Conservation (phyloP, 1,139 yeast species). For the Nadsonia commutata region DNA sequence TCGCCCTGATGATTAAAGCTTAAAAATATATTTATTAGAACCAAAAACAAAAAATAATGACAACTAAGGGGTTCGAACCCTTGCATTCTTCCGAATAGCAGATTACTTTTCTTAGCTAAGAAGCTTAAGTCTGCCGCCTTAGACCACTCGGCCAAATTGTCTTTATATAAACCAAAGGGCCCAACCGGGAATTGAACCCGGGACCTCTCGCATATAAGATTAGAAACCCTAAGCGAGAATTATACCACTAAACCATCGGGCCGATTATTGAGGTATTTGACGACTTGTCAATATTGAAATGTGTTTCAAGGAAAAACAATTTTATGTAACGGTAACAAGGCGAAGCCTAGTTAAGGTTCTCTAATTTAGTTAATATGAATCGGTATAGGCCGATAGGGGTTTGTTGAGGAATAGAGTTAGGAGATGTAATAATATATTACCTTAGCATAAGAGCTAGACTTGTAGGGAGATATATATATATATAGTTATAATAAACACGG, state of each 20-base stretch:
- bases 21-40: no score
- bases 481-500: no score
- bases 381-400: no score
- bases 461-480: no score
- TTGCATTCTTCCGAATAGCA: background rate
- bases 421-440: no score
- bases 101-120: background rate
- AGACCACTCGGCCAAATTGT: background rate
- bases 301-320: background rate
- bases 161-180: background rate
- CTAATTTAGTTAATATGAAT: no score
- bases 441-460: no score
- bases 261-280: background rate
- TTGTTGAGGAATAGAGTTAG: no score
- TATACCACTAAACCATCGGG: background rate
- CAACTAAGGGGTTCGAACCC: background rate
- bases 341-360: no score
- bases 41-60: background rate
- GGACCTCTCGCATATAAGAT: background rate
- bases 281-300: background rate
- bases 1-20: no score
- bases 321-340: no score
- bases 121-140: background rate
- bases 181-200: background rate
- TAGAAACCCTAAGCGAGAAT: background rate